Conservation (phyloP, 2,329 filamentous ascomycete genomes). For the Escovopsis sp. region DNA sequence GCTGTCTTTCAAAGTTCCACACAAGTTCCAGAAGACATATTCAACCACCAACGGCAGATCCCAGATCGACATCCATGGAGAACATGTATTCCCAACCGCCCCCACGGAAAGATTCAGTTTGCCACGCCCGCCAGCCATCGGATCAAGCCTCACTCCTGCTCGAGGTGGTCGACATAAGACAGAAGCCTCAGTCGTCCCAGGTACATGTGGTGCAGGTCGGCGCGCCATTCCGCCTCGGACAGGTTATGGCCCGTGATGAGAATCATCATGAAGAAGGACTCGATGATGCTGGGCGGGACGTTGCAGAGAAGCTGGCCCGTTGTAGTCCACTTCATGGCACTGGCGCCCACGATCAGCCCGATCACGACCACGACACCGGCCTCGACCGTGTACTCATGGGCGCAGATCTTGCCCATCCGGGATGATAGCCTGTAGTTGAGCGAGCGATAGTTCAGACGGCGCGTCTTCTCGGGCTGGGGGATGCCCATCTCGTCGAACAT, state of each 20-base stretch:
- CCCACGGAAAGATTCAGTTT: too few species aligned
- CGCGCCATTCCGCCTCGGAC: slow-evolving; percentile 7
- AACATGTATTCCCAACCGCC: too few species aligned
- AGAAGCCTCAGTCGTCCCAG: slow-evolving; percentile 1
- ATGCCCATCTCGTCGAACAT: slow-evolving; percentile 6
- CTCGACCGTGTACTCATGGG: slow-evolving; percentile 9
- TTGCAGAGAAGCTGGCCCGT: slow-evolving; percentile 12
- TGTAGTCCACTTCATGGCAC: slow-evolving; percentile 10
- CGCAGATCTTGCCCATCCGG: slow-evolving; percentile 9
- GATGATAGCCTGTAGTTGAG: slow-evolving; percentile 8
- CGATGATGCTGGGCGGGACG: slow-evolving; percentile 10
- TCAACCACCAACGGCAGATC: too few species aligned
- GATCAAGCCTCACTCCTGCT: neutral
- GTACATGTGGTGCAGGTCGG: slow-evolving; percentile 11
- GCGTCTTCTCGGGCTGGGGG: slow-evolving; percentile 1
- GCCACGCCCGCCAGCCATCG: too few species aligned
- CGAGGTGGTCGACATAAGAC: neutral
- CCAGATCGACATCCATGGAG: too few species aligned
- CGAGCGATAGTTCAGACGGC: neutral
- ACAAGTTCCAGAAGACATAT: too few species aligned
- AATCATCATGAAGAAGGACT: slow-evolving; percentile 14
- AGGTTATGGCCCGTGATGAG: slow-evolving; percentile 12
- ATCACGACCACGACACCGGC: slow-evolving; percentile 8
- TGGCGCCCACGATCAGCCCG: slow-evolving; percentile 9
- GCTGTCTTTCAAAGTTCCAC: too few species aligned